Evolutionary conservation across 768 basidiomycete genomes (phyloP), one percentile per base, ranked within the genome.

Genomic region (Candolleomyces aberdarensis): DNA sequence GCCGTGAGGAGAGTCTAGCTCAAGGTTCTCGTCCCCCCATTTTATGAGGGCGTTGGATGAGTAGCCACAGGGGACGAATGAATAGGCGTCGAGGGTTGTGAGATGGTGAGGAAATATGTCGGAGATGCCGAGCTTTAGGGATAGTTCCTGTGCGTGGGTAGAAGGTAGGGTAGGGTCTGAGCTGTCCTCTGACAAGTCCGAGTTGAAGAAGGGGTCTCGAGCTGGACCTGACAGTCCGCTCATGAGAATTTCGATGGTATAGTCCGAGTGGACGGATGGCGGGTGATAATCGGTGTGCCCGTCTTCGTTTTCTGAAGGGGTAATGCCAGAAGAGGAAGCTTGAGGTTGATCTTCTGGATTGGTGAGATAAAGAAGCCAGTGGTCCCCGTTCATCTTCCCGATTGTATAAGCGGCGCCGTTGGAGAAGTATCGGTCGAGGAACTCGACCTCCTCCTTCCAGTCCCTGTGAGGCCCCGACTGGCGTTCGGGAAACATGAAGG

Each of bases 201-300:
- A 65, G 69, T 84, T 80, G 60, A 87, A 89, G 81, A 99, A 99
- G 1, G 88, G 84, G 17, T 80, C 76, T 58, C 94, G 85, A n/a
- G 90, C 90, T 44, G 79, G 72, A 9, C 88, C 83, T 15, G 89
- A 84, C 19, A 99, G 85, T 65, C 91, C 84, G 55, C 94, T 93
- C 97, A 99, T 99, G 69, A 98, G 86, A 70, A 99, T 95, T 76
- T 99, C 97, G 71, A 99, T 90, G 53, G 97, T 98, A 70, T 89
- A 95, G 75, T 98, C 97, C 63, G 84, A 84, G 53, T 76, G 72
- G 14, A 72, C 66, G n/a, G 43, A 41, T 46, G 32, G 17, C 26
- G 31, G 49, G 22, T 22, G 19, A 36, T 36, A 36, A 36, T 36
- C 36, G 36, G 36, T 7, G 36, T 36, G 36, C 11, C 11, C 36